These are phyloP conservation scores for Mrakia gelida DNA, from an alignment of 768 basidiomycete genomes.

Conservation along the genomic window DNA sequence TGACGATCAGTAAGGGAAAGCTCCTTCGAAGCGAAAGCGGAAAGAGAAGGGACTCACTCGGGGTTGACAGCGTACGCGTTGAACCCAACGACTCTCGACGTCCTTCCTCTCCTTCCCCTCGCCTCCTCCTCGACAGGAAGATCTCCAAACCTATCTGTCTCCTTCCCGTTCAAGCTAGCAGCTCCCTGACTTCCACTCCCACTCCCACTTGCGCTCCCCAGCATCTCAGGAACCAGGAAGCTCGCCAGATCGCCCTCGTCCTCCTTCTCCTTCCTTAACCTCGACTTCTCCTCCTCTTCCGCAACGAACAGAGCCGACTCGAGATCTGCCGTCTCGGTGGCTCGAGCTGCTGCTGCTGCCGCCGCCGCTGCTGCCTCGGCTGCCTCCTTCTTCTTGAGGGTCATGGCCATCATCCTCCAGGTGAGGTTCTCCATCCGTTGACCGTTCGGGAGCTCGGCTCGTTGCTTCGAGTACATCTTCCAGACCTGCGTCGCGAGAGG, in stretches of 20 bases:
- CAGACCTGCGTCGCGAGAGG: conserved; percentile 93
- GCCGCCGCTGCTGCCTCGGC: conserved; percentile 26
- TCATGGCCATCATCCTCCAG: conserved; percentile 98
- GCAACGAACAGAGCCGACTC: conserved; percentile 8
- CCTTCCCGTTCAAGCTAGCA: conserved; percentile 2
- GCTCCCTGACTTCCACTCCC: neutral
- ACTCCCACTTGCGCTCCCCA: neutral
- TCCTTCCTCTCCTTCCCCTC: conserved; percentile 41
- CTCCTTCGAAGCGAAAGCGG: conserved; percentile 32
- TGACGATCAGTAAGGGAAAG: neutral
- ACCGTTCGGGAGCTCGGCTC: conserved; percentile 86
- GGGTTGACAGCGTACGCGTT: conserved; percentile 44
- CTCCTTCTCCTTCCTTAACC: neutral
- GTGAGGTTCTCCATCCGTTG: conserved; percentile 95
- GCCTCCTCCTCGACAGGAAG: conserved; percentile 36
- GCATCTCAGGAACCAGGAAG: conserved; percentile 6
- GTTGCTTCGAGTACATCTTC: conserved; percentile 90
- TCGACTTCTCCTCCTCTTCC: neutral
- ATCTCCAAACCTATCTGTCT: neutral
- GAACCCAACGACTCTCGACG: conserved; percentile 44
- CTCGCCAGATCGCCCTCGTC: conserved; percentile 5
- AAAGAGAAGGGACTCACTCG: conserved; percentile 48
- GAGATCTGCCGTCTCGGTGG: neutral
- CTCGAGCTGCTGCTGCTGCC: neutral
- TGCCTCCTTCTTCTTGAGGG: conserved; percentile 57